Base-by-base conservation (phyloP, 345 rosid species). In the Alliaria petiolata region DNA sequence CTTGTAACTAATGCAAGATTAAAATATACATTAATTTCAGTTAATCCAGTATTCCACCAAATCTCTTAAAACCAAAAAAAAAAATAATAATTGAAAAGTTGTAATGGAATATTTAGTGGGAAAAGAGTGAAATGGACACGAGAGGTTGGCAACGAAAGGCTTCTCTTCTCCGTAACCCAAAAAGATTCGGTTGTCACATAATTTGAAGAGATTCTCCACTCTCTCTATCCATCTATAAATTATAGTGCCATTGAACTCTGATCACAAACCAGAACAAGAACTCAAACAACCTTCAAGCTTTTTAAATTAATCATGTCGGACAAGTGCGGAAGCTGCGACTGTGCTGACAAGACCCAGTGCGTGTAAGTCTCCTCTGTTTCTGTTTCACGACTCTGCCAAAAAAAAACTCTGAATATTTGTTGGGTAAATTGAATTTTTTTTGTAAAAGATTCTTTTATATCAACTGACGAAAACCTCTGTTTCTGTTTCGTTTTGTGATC, bases 321-420 rank as follows among this genome's bases (percentile, higher is more conserved):
- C 88, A 74, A 19, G 65, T 93, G 98, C 63, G 91, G 82, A 43
- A 82, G 53, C 90, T 92, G 98, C 53, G 84, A 82, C 87, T 92
- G 98, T 80, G 30, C 85, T 68, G 93, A 90, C 95, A 79, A 74
- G 79, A 82, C 78, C 87, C 83, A 87, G 85, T 92, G 95, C 65
- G 82, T 42, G 95, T 86, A 80, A 84, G 90, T 84, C 0, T 44
- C 13, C 4, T 59, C 53, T 66, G 8, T 30, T 56, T 39, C 53
- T 28, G 4, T 58, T 57, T 62, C 50, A 33, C 39, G 14, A 61
- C 25, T 60, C n/a, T n/a, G n/a, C n/a, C n/a, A n/a, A n/a, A n/a
- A n/a, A n/a, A n/a, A n/a, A n/a, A n/a, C n/a, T n/a, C n/a, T n/a
- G n/a, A n/a, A n/a, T n/a, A n/a, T n/a, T n/a, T n/a, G n/a, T n/a